Base-by-base conservation (phyloP, 768 basidiomycete genomes). In the Amanita rubescens region DNA sequence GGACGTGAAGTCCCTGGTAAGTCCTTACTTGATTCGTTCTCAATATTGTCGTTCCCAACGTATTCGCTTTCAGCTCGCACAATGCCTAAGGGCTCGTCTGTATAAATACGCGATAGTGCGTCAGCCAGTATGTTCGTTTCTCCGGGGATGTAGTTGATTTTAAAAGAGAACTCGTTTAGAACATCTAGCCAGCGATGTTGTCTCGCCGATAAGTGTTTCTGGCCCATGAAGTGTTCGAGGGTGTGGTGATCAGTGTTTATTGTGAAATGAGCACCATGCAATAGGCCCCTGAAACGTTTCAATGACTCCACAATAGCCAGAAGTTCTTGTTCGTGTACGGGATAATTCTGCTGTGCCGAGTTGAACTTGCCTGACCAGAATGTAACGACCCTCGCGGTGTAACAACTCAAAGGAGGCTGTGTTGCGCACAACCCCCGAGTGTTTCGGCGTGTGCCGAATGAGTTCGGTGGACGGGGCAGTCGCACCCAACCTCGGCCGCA, bases 311-410 rank as follows among this genome's bases (percentile, higher is more conserved):
- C 60, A 0, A 69, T 67, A 1, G 70, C 71, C 1, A 75, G 39
- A 25, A 73, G 62, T 43, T 76, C 74, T 5, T 67, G 59, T 56
- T 74, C 72, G 49, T 71, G 70, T 0, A 71, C 69, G 19, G 69
- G 66, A 43, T 75, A 74, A 35, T 72, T 71, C 47, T 54, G 62
- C 39, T 66, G 65, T 0, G 72, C 69, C 10, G 58, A 58, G 33
- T 67, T 71, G 32, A 69, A 66, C 27, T 67, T 70, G 20, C 55
- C 57, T 0, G 62, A 76, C 62, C 67, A 62, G 55, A 70, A 67
- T 37, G 69, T 60, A 25, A 67, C 69, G 0, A 73, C 67, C 11
- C 65, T 62, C 4, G 70, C 65, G n/a, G n/a, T n/a, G n/a, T n/a
- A n/a, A n/a, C n/a, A n/a, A n/a, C n/a, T n/a, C n/a, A n/a, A n/a